Evolutionary conservation across 1,284 basidiomycete species (phyloP).

Genomic region (Ganoderma sp.): DNA sequence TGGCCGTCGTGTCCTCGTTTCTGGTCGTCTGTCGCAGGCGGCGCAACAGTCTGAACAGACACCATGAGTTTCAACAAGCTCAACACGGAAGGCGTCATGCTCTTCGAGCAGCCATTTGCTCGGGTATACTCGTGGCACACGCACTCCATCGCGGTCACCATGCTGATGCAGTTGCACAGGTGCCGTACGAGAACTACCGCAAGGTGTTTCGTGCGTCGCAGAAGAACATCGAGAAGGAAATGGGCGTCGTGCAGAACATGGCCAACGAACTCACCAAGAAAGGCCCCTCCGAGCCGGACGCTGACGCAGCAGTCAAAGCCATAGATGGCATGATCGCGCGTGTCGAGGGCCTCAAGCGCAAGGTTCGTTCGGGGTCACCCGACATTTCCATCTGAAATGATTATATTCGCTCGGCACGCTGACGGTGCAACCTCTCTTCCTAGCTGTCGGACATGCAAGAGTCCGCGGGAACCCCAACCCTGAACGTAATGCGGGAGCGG

Average conservation of each 20-base stretch:
- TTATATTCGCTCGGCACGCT: background rate
- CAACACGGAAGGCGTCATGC: slow-evolving; percentile 78
- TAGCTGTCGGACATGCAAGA: slow-evolving; percentile 77
- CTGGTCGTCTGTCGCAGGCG: background rate
- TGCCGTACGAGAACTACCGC: slow-evolving; percentile 86
- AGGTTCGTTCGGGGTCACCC: slow-evolving; percentile 53
- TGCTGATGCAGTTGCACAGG: slow-evolving; percentile 50
- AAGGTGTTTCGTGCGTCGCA: slow-evolving; percentile 83
- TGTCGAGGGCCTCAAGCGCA: slow-evolving; percentile 80
- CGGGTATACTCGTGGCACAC: slow-evolving; percentile 49
- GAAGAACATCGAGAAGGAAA: slow-evolving; percentile 80
- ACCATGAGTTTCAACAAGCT: slow-evolving; percentile 56
- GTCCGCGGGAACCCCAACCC: slow-evolving; percentile 66
- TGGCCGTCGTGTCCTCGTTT: background rate
- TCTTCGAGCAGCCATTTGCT: slow-evolving; percentile 89
- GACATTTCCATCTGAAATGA: background rate
- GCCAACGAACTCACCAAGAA: slow-evolving; percentile 61
- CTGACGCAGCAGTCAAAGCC: slow-evolving; percentile 58
- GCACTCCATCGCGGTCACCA: slow-evolving; percentile 7
- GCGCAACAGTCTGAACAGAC: background rate
- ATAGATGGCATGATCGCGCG: slow-evolving; percentile 80
- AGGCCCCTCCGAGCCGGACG: slow-evolving; percentile 46
- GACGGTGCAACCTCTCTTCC: slow-evolving; percentile 12
- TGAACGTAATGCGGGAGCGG: slow-evolving; percentile 75
- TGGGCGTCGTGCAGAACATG: slow-evolving; percentile 61